Conservation (phyloP, 2,329 filamentous ascomycete species). For the Neofusicoccum kwambonambiense region DNA sequence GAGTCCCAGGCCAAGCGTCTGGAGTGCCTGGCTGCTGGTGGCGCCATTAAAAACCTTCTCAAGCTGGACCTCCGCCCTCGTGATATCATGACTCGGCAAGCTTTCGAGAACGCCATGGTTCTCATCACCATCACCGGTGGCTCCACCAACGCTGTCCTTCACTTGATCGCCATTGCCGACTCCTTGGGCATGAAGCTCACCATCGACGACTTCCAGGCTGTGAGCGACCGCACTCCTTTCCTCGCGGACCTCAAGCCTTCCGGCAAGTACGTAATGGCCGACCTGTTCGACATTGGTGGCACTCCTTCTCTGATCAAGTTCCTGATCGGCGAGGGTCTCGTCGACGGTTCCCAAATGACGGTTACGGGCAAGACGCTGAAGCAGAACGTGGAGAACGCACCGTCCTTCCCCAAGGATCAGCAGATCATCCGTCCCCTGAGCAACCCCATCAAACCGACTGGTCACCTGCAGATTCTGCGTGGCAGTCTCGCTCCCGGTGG, state of each 20-base stretch:
- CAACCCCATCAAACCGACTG: conserved; percentile 68
- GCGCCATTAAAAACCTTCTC: conserved; percentile 51
- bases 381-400: conserved; percentile 53
- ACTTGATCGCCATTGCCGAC: conserved; percentile 53
- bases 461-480: conserved; percentile 71
- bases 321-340: conserved; percentile 49
- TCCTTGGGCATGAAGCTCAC: conserved; percentile 51
- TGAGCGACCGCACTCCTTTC: conserved; percentile 51
- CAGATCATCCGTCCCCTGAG: conserved; percentile 67
- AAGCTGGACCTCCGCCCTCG: conserved; percentile 51
- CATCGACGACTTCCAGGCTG: conserved; percentile 52
- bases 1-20: conserved; percentile 51
- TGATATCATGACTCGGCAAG: conserved; percentile 50
- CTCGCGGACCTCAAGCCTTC: conserved; percentile 53
- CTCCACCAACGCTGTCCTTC: conserved; percentile 52
- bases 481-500: conserved; percentile 69
- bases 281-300: conserved; percentile 56
- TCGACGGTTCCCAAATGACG: conserved; percentile 50
- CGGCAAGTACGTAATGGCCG: conserved; percentile 57
- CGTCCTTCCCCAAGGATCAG: conserved; percentile 67
- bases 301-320: conserved; percentile 52
- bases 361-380: conserved; percentile 52
- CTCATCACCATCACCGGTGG: conserved; percentile 52
- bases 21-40: conserved; percentile 50
- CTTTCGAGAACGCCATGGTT: conserved; percentile 53